Conservation (phyloP, 1,284 basidiomycete species). For the Coniophora puteana region DNA sequence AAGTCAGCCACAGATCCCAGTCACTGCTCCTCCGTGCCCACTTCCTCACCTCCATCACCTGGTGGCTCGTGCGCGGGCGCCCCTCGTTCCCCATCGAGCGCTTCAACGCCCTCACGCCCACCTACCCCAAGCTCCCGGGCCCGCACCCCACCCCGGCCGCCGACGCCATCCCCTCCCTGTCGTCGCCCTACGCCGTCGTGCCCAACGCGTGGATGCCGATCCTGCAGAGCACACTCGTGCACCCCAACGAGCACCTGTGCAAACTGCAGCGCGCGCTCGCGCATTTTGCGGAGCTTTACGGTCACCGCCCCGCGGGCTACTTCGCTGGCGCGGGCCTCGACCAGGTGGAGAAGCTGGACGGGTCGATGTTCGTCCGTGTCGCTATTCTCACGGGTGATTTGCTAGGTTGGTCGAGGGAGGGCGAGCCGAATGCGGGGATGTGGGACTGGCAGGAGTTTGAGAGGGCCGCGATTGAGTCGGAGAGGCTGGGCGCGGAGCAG, state of each 20-base stretch:
- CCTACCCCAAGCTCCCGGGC: slow-evolving; percentile 27
- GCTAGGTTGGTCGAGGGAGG: slow-evolving; percentile 52
- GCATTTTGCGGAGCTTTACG: slow-evolving; percentile 44
- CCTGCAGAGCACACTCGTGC: slow-evolving; percentile 43
- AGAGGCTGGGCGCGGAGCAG: too few relatives aligned
- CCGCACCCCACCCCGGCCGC: slow-evolving; percentile 27
- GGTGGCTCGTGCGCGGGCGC: slow-evolving; percentile 33
- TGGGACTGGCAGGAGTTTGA: slow-evolving; percentile 30
- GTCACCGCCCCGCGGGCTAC: slow-evolving; percentile 30
- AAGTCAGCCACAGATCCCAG: slow-evolving; percentile 25
- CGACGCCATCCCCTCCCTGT: slow-evolving; percentile 29
- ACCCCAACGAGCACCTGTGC: slow-evolving; percentile 56
- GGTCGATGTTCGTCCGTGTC: slow-evolving; percentile 52
- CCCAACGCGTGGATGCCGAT: slow-evolving; percentile 58
- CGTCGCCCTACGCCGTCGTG: slow-evolving; percentile 25
- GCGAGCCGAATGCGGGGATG: slow-evolving; percentile 26
- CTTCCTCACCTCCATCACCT: slow-evolving; percentile 31
- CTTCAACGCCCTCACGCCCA: slow-evolving; percentile 21
- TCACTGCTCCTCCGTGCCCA: slow-evolving; percentile 26
- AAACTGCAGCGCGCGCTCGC: slow-evolving; percentile 51
- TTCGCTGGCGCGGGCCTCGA: slow-evolving; percentile 37
- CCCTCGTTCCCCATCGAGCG: slow-evolving; percentile 20
- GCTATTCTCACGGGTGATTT: slow-evolving; percentile 47
- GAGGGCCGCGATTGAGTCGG: slow-evolving; percentile 15
- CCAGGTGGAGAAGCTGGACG: slow-evolving; percentile 53